phyloP scores from a whole-genome alignment of 2,329 filamentous ascomycete species.

The Stagonosporopsis cucurbitacearum region DNA sequence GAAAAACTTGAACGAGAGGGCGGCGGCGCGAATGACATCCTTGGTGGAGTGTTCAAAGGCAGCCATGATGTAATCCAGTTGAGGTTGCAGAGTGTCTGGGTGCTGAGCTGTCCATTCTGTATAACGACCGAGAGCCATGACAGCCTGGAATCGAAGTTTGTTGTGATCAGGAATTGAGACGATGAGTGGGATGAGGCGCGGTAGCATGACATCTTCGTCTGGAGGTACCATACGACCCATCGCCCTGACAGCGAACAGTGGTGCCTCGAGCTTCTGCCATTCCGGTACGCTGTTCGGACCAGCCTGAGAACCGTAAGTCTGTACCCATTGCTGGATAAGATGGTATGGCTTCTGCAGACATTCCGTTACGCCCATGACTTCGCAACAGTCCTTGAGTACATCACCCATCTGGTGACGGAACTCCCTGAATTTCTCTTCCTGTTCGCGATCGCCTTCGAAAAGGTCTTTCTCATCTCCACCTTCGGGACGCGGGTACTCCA shows the following conservation, averaged over 20 bases:
- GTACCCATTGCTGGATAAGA: slow-evolving; percentile 87
- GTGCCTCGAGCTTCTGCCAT: slow-evolving; percentile 96
- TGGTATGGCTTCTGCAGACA: slow-evolving; percentile 89
- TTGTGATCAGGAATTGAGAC: slow-evolving; percentile 95
- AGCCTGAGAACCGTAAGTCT: slow-evolving; percentile 77
- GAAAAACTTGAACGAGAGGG: slow-evolving; percentile 95
- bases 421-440: slow-evolving; percentile 95
- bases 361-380: slow-evolving; percentile 91
- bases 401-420: slow-evolving; percentile 98
- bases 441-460: slow-evolving; percentile 93
- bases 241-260: slow-evolving; percentile 91
- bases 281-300: slow-evolving; percentile 79
- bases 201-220: slow-evolving; percentile 84
- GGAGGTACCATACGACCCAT: slow-evolving; percentile 96
- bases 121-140: slow-evolving; percentile 95
- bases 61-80: slow-evolving; percentile 94
- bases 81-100: slow-evolving; percentile 87
- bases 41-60: slow-evolving; percentile 88
- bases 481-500: slow-evolving; percentile 84
- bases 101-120: slow-evolving; percentile 98
- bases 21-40: slow-evolving; percentile 90
- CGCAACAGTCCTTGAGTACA: slow-evolving; percentile 94
- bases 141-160: slow-evolving; percentile 97
- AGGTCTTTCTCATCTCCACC: slow-evolving; percentile 77
- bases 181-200: slow-evolving; percentile 89